Evolutionary conservation across 257 asterid genomes (phyloP).

Genomic region (Nicotiana paniculata): DNA sequence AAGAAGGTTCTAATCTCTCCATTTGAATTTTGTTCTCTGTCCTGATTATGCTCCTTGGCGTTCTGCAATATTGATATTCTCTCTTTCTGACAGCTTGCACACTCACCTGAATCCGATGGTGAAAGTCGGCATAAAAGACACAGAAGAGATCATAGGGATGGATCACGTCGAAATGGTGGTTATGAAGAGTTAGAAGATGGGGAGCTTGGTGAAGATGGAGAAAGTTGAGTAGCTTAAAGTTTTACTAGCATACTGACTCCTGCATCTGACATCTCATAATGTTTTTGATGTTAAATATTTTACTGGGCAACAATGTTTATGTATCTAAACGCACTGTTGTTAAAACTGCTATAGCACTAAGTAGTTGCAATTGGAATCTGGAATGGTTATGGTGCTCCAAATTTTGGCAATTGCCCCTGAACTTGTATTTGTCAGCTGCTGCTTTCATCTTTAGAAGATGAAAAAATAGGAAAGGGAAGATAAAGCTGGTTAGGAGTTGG

Average conservation of each 20-base stretch:
- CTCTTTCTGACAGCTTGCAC: conserved; percentile 51
- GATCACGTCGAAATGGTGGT: conserved; percentile 54
- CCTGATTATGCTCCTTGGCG: not conserved
- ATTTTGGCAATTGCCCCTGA: not conserved
- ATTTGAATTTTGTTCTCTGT: not conserved
- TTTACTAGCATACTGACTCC: conserved; percentile 3
- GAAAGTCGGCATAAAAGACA: conserved; percentile 77
- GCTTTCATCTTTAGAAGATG: not conserved
- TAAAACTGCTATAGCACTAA: not conserved
- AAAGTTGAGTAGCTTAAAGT: conserved; percentile 47
- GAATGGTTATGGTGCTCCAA: not conserved
- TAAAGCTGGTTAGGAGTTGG: no score
- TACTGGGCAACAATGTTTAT: not conserved
- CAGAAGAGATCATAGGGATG: conserved; percentile 63
- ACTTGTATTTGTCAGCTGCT: not conserved
- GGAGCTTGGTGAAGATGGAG: conserved; percentile 97
- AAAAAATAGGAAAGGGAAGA: not conserved
- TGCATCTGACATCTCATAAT: conserved; percentile 2
- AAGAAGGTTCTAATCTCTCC: conserved; percentile 54
- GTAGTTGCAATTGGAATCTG: not conserved
- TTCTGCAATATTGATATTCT: not conserved
- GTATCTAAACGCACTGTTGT: not conserved
- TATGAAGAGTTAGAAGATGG: conserved; percentile 97
- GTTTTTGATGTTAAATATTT: not conserved
- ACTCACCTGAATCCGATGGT: conserved; percentile 87